Base-by-base conservation (phyloP, 768 basidiomycete genomes). In the Podaxis mareebaensis region DNA sequence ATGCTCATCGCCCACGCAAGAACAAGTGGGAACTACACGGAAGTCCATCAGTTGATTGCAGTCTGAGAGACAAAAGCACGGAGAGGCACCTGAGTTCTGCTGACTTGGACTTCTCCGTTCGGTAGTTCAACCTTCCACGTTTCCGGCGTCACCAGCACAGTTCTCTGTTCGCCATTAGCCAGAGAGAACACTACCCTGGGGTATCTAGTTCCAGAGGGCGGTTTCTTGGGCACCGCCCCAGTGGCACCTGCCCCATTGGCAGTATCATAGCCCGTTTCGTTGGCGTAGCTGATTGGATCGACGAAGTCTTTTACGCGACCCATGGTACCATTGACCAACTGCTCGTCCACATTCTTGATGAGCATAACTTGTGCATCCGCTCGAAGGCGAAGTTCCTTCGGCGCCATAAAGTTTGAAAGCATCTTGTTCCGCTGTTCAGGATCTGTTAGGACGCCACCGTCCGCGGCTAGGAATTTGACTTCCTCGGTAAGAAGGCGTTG, bases 1-100 rank as follows among this genome's bases (percentile, higher is more conserved):
- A 99, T 99, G 53, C 91, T 93, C 93, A 98, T 96, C 0, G 96
- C 96, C 96, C 96, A 99, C 0, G 96, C 84, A 42, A 96, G 81
- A 64, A 97, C 95, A 26, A 98, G 73, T 0, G 93, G 94, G 1
- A 96, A 73, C 93, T 96, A 67, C 11, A 38, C 17, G n/a, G 33
- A 51, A 49, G n/a, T 46, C 17, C 20, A 36, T 57, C 33, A 57
- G 22, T 63, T 33, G 26, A 59, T 60, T 40, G 46, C 28, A 20
- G 44, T 15, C 13, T 11, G 56, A 58, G 52, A 30, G 20, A 33
- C 22, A 3, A 46, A 53, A 13, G 20, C 17, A 33, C 22, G 53
- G 42, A 20, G 28, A 73, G 82, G 28, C 59, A 95, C 93, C 85
- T 98, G 96, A 2, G 79, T 80, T 67, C 96, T 78, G 62, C 84